These are phyloP conservation scores for barley (Hordeum vulgare) DNA, from an alignment of 176 grass and related monocot genomes.

Conservation along the genomic window DNA sequence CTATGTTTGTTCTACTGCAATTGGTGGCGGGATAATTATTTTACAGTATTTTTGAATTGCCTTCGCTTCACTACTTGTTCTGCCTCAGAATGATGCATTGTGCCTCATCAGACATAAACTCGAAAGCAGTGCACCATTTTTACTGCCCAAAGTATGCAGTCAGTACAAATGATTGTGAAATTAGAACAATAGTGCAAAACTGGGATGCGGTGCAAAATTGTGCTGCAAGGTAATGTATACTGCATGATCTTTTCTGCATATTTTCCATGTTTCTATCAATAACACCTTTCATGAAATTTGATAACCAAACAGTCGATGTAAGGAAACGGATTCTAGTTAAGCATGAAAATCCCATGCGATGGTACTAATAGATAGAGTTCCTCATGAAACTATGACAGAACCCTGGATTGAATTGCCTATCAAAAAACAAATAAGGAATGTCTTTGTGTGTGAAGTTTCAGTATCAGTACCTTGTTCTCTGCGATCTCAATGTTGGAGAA, in stretches of 20 bases:
- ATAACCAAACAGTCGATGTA: neutral
- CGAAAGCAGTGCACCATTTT: neutral
- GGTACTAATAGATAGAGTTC: neutral
- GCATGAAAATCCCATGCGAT: neutral
- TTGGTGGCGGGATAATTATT: neutral
- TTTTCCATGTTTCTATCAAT: neutral
- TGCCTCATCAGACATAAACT: neutral
- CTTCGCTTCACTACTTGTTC: neutral
- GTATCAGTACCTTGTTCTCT: conserved; percentile 86
- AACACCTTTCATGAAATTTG: neutral
- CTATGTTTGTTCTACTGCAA: neutral
- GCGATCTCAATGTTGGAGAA: conserved; percentile 64
- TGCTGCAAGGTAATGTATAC: neutral
- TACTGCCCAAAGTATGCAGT: neutral
- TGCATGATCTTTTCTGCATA: neutral
- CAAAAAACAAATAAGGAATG: neutral
- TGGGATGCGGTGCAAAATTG: neutral
- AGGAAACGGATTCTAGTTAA: neutral
- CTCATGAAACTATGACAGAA: neutral
- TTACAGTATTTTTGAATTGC: neutral
- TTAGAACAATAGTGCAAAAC: neutral
- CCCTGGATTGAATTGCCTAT: neutral
- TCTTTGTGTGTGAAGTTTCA: neutral
- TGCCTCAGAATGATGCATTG: neutral
- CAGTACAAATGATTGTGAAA: neutral